Evolutionary conservation across 2,329 filamentous ascomycete species (phyloP).

Genomic region (Pseudohalonectria lignicola): DNA sequence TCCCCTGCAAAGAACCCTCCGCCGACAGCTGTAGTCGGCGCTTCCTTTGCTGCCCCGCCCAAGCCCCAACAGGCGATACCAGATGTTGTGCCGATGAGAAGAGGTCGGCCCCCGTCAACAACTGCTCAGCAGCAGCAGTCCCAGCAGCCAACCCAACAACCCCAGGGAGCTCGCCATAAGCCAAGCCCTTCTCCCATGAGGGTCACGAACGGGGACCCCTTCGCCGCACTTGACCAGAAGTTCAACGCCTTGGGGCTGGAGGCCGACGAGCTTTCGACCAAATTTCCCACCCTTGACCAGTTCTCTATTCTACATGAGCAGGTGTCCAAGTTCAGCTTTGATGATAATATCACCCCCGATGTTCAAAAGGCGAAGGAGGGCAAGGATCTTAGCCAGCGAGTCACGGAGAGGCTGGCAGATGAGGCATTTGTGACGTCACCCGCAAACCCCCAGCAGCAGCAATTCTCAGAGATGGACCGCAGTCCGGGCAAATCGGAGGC

Average conservation of each 20-base stretch:
- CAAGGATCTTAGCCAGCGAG: constrained; percentile 49
- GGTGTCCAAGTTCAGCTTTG: constrained; percentile 76
- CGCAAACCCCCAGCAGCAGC: constrained; percentile 12
- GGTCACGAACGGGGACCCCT: constrained; percentile 68
- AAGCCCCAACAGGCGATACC: constrained; percentile 66
- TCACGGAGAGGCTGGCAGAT: constrained; percentile 70
- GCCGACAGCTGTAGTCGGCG: constrained; percentile 57
- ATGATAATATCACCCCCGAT: constrained; percentile 34
- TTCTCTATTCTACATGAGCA: constrained; percentile 84
- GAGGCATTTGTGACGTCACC: constrained; percentile 59
- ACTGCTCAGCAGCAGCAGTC: constrained; percentile 18
- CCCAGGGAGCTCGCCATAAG: constrained; percentile 31
- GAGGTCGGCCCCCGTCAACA: constrained; percentile 57
- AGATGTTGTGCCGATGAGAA: constrained; percentile 86
- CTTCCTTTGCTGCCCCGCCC: constrained; percentile 67
- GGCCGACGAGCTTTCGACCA: constrained; percentile 69
- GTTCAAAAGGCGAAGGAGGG: constrained; percentile 39
- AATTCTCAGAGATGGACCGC: constrained; percentile 5
- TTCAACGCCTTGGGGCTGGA: constrained; percentile 33
- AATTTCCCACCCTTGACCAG: constrained; percentile 86
- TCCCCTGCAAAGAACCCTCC: constrained; percentile 41
- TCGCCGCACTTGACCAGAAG: constrained; percentile 74
- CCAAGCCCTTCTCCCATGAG: constrained; percentile 57
- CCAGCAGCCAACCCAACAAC: constrained; percentile 22
- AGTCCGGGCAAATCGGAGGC: constrained; percentile 11